Evolutionary conservation across 345 rosid genomes (phyloP).

Genomic region (Citrus medica): DNA sequence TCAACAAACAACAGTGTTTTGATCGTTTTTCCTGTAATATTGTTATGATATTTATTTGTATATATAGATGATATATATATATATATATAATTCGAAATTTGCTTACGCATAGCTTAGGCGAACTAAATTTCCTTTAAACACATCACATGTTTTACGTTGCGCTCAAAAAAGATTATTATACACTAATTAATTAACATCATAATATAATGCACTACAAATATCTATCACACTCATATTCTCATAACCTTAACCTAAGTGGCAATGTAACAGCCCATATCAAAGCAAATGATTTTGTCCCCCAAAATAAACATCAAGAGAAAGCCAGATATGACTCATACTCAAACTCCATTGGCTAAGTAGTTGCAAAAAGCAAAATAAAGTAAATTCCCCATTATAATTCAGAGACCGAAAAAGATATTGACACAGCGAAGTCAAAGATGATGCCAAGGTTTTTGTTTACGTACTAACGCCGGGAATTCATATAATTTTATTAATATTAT

Average conservation of each 20-base stretch:
- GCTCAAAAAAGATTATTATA: background rate
- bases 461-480: slow-evolving; percentile 3
- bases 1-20: too few species aligned
- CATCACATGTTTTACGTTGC: too few species aligned
- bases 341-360: slow-evolving; percentile 26
- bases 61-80: too few species aligned
- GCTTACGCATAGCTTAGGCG: too few species aligned
- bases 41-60: too few species aligned
- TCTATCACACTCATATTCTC: background rate
- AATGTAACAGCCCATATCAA: slow-evolving; percentile 11
- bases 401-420: slow-evolving; percentile 23
- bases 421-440: slow-evolving; percentile 30
- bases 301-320: slow-evolving; percentile 7
- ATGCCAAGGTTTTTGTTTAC: slow-evolving; percentile 24
- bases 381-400: background rate
- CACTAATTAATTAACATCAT: background rate
- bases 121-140: too few species aligned
- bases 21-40: too few species aligned
- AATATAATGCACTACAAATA: background rate
- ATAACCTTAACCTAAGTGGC: background rate
- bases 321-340: slow-evolving; percentile 17
- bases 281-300: slow-evolving; percentile 22
- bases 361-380: slow-evolving; percentile 5
- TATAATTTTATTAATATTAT: background rate
- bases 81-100: too few species aligned